Evolutionary conservation across 495 filamentous ascomycete genomes (phyloP), one percentile per base, ranked within the genome.

Genomic region (Penicillium maclennaniae): DNA sequence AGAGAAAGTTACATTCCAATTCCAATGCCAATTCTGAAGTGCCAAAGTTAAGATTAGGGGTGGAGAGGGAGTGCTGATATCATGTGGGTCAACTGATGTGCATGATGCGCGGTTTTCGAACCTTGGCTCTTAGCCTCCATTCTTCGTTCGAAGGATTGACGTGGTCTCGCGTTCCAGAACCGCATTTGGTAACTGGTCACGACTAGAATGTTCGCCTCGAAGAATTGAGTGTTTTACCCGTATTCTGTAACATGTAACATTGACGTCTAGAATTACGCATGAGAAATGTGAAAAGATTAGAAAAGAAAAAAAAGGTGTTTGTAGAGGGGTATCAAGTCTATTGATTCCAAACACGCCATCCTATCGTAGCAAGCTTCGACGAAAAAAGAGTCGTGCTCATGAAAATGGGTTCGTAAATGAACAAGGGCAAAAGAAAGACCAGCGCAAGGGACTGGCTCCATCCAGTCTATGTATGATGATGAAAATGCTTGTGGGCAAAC

Each of bases 251-350:
- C 23, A 23, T 23, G 23, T 23, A 23, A 23, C 23, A 23, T 23
- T 23, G 2, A 5, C 23, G 5, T 2, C 5, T 23, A 23, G 2
- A 23, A 23, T 23, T 23, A 23, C 23, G 3, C 2, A 37, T 37
- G 34, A 37, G 9, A 37, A 37, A 37, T 12, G 34, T n/a, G 34
- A 5, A 23, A 23, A 23, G 23, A 23, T 23, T 2, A 46, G 20
- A n/a, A 51, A 51, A n/a, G 20, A 6, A 45, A 6, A 31, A 39
- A 45, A 19, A 12, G 45, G 5, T 2, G 23, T 23, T 15, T 44
- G 15, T 19, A 58, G 43, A 38, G 55, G 62, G 63, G 63, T 66
- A 66, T 66, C 63, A 66, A 66, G 56, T 66, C 63, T 66, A 66
- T 66, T 58, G 45, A 59, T 62, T 39, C 50, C 55, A 43, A 27